phyloP scores from a whole-genome alignment of 257 asterid species.

The Solanum etuberosum region DNA sequence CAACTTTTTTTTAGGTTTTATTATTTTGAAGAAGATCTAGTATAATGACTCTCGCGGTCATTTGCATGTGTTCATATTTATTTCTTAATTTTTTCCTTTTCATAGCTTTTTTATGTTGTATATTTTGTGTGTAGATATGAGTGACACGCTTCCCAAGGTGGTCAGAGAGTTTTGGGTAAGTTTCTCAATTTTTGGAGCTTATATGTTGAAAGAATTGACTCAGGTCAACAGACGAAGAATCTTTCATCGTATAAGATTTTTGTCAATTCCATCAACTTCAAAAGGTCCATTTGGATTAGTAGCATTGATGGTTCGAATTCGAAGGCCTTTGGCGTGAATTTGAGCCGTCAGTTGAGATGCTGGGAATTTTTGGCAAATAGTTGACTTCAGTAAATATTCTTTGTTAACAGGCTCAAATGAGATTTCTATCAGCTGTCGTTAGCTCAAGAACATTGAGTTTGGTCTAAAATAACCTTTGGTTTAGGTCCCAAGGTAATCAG shows the following conservation, averaged over 20 bases:
- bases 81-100: too few relatives aligned
- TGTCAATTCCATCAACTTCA: background rate
- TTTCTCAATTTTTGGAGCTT: too few relatives aligned
- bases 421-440: background rate
- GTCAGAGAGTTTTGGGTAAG: too few relatives aligned
- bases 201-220: too few relatives aligned
- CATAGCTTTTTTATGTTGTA: background rate
- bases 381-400: background rate
- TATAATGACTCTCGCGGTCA: background rate
- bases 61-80: background rate
- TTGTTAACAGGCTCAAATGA: background rate
- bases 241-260: too few relatives aligned
- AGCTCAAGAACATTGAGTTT: background rate
- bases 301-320: background rate
- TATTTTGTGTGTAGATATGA: background rate
- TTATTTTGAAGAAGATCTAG: background rate
- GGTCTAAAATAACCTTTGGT: background rate
- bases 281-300: background rate
- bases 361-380: background rate
- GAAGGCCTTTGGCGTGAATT: background rate
- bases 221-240: too few relatives aligned
- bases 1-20: background rate
- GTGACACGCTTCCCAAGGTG: too few relatives aligned
- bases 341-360: background rate
- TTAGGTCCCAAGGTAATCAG: background rate